Conservation (phyloP, 2,329 filamentous ascomycete genomes). For the Penicillium glabrum region DNA sequence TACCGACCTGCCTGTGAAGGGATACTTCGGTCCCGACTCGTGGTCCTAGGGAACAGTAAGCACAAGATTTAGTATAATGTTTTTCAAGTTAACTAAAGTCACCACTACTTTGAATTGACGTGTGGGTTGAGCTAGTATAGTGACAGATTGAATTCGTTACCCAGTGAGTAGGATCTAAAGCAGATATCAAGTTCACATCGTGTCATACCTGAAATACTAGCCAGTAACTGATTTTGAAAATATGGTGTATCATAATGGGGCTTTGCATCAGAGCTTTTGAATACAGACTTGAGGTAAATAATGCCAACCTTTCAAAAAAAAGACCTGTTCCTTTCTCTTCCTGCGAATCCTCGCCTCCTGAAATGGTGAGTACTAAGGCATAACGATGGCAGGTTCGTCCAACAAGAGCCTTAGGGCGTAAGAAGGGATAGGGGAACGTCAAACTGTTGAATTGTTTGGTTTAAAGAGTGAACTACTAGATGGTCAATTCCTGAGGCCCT, state of each 20-base stretch:
- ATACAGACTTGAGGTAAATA: too few relatives aligned
- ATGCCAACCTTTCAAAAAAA: too few relatives aligned
- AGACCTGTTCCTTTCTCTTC: too few relatives aligned
- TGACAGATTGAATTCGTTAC: background rate
- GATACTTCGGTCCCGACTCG: background rate
- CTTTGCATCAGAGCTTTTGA: background rate
- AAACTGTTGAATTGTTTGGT: too few relatives aligned
- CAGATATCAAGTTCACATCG: background rate
- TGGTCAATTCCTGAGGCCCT: too few relatives aligned
- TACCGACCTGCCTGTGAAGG: background rate
- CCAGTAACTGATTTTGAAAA: background rate
- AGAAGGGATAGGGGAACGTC: too few relatives aligned
- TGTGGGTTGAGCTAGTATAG: background rate
- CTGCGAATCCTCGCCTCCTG: too few relatives aligned
- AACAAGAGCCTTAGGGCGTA: too few relatives aligned
- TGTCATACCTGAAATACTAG: background rate
- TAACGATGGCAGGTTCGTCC: too few relatives aligned
- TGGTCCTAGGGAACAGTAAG: background rate
- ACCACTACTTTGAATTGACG: background rate
- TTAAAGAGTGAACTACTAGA: too few relatives aligned
- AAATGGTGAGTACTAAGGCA: too few relatives aligned
- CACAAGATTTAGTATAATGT: background rate
- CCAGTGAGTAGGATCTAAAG: background rate
- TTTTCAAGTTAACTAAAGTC: background rate
- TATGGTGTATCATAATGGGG: background rate